A percentile compares a stretch with the other conserved stretches of the same genome.
Conservation (phyloP, 441 rosid species). For the Raphanus hybrid region DNA sequence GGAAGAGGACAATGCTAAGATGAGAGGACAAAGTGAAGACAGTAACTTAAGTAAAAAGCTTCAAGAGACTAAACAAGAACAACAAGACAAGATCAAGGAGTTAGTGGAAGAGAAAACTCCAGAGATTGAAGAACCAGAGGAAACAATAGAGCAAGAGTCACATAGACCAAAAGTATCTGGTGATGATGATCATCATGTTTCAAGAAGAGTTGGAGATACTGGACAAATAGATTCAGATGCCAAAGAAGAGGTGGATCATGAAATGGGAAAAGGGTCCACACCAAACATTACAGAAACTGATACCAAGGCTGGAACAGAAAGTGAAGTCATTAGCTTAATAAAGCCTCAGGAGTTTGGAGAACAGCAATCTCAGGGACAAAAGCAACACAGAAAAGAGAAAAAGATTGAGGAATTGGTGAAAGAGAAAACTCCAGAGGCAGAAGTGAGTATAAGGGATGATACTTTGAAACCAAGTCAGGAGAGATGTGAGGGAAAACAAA, state of each 20-base stretch:
- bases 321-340: not conserved
- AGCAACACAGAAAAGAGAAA: not conserved
- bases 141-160: constrained; percentile 10
- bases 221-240: not conserved
- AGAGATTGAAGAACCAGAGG: constrained; percentile 8
- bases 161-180: constrained; percentile 8
- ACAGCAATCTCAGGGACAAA: not conserved
- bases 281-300: constrained; percentile 20
- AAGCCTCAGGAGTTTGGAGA: not conserved
- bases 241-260: constrained; percentile 6
- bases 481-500: not conserved
- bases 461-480: not conserved
- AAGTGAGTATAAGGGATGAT: not conserved
- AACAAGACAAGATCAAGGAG: not conserved
- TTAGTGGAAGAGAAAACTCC: not conserved
- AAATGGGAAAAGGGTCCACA: not conserved
- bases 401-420: not conserved
- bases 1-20: constrained; percentile 1
- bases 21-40: constrained; percentile 8
- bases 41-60: not conserved
- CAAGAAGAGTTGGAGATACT: not conserved
- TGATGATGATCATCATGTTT: not conserved
- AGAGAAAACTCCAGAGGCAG: not conserved
- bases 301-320: not conserved
- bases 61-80: constrained; percentile 19